phyloP scores from a whole-genome alignment of 352 stramenopile species.

The Phytopythium oedochilum region DNA sequence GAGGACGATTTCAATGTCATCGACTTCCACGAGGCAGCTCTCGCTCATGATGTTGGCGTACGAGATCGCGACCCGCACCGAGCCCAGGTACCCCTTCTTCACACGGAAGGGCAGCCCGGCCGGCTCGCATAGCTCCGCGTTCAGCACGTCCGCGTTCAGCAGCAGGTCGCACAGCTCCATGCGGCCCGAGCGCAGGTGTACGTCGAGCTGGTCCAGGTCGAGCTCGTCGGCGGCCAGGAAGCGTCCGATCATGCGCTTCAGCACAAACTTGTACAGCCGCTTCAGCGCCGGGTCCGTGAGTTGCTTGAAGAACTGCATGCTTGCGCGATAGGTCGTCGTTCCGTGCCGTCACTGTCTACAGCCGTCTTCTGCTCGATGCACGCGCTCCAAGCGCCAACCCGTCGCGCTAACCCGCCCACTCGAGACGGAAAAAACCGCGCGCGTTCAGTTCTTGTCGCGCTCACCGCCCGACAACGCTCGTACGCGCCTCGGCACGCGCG shows the following conservation, averaged over 20 bases:
- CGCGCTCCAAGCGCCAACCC: background rate
- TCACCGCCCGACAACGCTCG: background rate
- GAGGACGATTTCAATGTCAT: constrained; percentile 87
- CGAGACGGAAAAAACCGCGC: background rate
- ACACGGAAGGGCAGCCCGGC: constrained; percentile 75
- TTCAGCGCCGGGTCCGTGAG: constrained; percentile 87
- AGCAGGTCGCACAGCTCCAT: constrained; percentile 81
- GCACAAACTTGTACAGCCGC: constrained; percentile 89
- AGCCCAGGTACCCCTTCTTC: constrained; percentile 84
- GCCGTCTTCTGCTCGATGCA: background rate
- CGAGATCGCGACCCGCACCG: constrained; percentile 77
- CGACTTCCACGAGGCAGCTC: constrained; percentile 83
- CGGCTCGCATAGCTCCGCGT: constrained; percentile 67
- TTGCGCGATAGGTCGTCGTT: too few relatives aligned
- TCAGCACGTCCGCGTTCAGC: constrained; percentile 76
- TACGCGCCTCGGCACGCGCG: background rate
- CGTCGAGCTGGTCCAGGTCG: constrained; percentile 83
- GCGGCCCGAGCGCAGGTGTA: constrained; percentile 70
- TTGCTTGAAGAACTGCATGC: constrained; percentile 87
- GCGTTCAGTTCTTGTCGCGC: background rate
- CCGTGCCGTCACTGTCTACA: too few relatives aligned
- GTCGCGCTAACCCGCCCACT: background rate
- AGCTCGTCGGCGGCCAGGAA: constrained; percentile 81
- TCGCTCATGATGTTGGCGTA: constrained; percentile 88
- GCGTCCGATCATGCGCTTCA: constrained; percentile 87